phyloP scores from a whole-genome alignment of 2,329 filamentous ascomycete species.

The Trichoderma harzianum region DNA sequence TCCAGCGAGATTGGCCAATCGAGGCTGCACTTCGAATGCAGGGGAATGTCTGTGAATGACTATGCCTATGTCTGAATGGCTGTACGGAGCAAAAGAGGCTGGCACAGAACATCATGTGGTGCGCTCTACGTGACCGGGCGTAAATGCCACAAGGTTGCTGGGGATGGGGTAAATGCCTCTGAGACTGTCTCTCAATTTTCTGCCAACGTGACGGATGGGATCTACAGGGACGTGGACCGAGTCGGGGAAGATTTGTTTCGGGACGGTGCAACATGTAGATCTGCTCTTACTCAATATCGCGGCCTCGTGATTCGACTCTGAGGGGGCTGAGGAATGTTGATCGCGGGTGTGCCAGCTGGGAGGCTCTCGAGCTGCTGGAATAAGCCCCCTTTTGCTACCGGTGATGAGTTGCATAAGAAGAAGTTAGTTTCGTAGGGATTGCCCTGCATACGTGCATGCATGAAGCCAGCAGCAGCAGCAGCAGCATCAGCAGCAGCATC shows the following conservation, averaged over 20 bases:
- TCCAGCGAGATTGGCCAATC: not conserved
- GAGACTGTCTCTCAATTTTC: not conserved
- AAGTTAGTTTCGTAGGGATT: not conserved
- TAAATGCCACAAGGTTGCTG: not conserved
- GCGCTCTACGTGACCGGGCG: not conserved
- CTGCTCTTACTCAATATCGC: not conserved
- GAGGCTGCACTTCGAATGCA: not conserved
- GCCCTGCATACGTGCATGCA: not conserved
- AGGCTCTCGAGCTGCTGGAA: not conserved
- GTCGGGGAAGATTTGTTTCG: not conserved
- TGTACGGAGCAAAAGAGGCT: not conserved
- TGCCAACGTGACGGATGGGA: not conserved
- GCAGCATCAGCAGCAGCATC: not conserved
- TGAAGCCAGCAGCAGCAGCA: not conserved
- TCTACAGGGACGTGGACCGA: not conserved
- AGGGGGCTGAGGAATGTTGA: conserved; percentile 8
- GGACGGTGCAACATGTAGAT: not conserved
- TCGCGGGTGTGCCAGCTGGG: not conserved
- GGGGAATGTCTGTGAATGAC: not conserved
- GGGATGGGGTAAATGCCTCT: not conserved
- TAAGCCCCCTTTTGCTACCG: not conserved
- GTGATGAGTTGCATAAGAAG: conserved; percentile 5
- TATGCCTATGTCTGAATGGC: not conserved
- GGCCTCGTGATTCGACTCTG: not conserved
- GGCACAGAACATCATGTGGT: not conserved